Conservation (phyloP, 495 filamentous ascomycete genomes). For the Trichoderma erinaceum region DNA sequence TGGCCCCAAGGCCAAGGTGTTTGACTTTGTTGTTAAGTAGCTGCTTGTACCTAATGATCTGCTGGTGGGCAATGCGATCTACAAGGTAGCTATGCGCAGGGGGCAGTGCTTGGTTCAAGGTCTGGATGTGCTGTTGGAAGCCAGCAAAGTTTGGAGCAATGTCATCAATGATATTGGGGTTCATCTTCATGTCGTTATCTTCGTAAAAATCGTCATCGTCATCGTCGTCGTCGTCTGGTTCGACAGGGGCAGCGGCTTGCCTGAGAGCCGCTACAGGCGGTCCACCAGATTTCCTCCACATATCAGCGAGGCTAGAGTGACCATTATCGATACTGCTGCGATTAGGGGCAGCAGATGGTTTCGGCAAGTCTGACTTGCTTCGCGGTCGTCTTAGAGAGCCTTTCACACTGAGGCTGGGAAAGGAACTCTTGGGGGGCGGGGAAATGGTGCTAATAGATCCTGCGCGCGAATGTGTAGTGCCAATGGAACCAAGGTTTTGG, state of each 20-base stretch:
- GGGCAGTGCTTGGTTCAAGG: conserved; percentile 56
- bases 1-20: conserved; percentile 50
- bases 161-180: conserved; percentile 40
- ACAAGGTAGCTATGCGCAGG: conserved; percentile 54
- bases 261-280: conserved; percentile 51
- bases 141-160: conserved; percentile 70
- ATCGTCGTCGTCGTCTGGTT: conserved; percentile 45
- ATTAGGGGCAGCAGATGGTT: conserved; percentile 23
- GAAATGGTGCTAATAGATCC: conserved; percentile 53
- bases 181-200: conserved; percentile 42
- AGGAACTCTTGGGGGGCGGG: conserved; percentile 46
- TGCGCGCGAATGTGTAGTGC: conserved; percentile 47
- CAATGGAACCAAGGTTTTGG: conserved; percentile 56
- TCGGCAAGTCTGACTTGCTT: conserved; percentile 70
- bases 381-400: conserved; percentile 54
- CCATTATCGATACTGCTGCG: conserved; percentile 15
- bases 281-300: conserved; percentile 52
- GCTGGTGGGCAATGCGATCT: conserved; percentile 77
- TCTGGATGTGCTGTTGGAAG: conserved; percentile 68
- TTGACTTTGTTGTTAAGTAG: conserved; percentile 67
- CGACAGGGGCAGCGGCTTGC: conserved; percentile 31
- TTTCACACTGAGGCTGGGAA: conserved; percentile 41
- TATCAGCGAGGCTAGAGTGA: conserved; percentile 34
- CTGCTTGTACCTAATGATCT: conserved; percentile 70
- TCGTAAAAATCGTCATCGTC: conserved; percentile 50